Conservation (phyloP, 495 filamentous ascomycete species). For the Podospora fimiseda region DNA sequence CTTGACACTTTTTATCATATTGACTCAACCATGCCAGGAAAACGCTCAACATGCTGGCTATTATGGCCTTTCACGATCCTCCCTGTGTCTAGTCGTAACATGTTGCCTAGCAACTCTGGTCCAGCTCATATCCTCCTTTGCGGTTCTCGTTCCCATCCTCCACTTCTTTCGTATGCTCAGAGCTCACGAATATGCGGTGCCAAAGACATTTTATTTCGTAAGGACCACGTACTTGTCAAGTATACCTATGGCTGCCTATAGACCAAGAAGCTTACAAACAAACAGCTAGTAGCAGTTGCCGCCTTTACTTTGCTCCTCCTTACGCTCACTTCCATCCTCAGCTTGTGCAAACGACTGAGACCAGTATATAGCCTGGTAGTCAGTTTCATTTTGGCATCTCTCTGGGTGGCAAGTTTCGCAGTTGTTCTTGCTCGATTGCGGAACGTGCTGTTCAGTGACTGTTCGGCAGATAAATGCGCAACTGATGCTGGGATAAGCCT, state of each 20-base stretch:
- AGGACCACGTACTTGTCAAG: background rate
- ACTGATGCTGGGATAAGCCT: background rate
- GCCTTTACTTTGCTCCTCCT: background rate
- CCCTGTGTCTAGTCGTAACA: background rate
- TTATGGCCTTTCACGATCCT: background rate
- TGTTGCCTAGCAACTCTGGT: background rate
- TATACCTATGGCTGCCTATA: background rate
- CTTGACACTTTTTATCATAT: background rate
- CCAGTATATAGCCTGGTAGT: background rate
- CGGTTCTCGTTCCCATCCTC: background rate
- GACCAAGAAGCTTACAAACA: background rate
- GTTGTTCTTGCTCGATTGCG: background rate
- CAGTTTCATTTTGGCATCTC: background rate
- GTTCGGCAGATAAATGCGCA: background rate
- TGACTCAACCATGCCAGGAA: background rate
- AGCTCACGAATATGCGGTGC: background rate
- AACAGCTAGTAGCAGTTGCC: background rate
- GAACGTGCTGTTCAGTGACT: background rate
- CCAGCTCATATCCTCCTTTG: background rate
- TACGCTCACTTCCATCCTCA: background rate
- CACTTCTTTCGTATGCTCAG: background rate
- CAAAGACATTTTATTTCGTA: background rate
- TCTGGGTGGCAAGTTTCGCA: background rate
- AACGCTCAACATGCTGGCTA: background rate
- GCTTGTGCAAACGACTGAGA: background rate